Base-by-base conservation (phyloP, 2,329 filamentous ascomycete species). In the Cladosporium sp. region DNA sequence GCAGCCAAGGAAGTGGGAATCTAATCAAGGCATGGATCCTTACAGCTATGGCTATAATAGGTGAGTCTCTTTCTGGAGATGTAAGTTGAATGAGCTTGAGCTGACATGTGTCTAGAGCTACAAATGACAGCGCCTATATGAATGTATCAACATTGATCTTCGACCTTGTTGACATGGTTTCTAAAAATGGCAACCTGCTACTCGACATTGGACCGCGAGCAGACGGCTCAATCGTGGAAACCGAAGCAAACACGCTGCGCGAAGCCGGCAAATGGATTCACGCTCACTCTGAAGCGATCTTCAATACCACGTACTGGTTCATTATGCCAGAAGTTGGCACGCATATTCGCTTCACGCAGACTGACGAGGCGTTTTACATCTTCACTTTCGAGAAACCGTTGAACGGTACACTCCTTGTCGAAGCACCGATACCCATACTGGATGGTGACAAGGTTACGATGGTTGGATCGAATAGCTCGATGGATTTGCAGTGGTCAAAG, bases 1-100 rank as follows among this genome's bases (percentile, higher is more conserved):
- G 11, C 81, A 83, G 67, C 67, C 72, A 30, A 74, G 81, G 28
- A 85, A 86, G 69, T 86, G 83, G 83, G 84, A 86, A 69, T 79
- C 72, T 38, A 86, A 80, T 69, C 75, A 76, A 47, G 83, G 83
- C 39, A 82, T 86, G 80, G 83, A 86, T 64, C 83, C 83, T 0
- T 85, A 76, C 64, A 78, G 74, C 61, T 86, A 85, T 63, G 83
- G 83, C 5, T 86, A 81, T 70, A 85, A 86, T 65, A 73, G 30
- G 47, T 37, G 9, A 50, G 47, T 37, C 11, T 20, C 28, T 22
- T 45, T 52, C 30, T 19, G 11, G 30, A 50, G 17, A 28, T 37
- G 19, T 19, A 11, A 36, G 3, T 20, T 25, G 11, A 17, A 14
- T 17, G 15, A 50, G 5, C 30, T 19, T 3, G 14, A 50, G n/a